Evolutionary conservation across 1,284 basidiomycete genomes (phyloP), one percentile per base, ranked within the genome.

Genomic region (Vanrija sp.): DNA sequence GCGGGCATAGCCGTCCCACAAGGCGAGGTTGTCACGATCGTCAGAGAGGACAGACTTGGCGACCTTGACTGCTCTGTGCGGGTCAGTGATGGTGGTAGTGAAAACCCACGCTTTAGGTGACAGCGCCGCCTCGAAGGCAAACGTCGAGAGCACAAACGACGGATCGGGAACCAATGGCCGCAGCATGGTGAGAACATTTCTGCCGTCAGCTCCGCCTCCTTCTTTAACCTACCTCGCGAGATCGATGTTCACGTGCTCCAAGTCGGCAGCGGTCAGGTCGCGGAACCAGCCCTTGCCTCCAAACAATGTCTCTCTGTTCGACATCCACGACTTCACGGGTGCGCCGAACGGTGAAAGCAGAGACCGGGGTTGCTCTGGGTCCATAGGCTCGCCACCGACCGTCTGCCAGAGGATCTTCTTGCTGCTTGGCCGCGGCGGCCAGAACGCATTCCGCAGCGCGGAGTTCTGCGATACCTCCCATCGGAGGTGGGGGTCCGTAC

Each of bases 1-100:
- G 26, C 85, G 83, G 8, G 89, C 91, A 75, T 95, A 92, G 3
- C 82, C 83, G 43, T 83, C 82, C 91, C 93, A 96, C 44, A 86
- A 84, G 0, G 77, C 72, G 25, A 91, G 70, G 15, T 91, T 90
- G 46, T 86, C 81, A 16, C 83, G 83, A 47, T 83, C 78, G 1
- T 67, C 70, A 0, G 87, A 83, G 15, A 96, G 81, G 18, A 91
- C 78, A 0, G 75, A 72, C 55, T 87, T 88, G 10, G 90, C 92
- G 26, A 84, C 74, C 70, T 88, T 91, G 54, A 71, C 40, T 0
- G 69, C 67, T 1, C 68, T 71, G 52, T 14, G 14, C 3, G 16
- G 9, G 54, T 51, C 26, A 61, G 43, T 25, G 39, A 43, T 28
- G 7, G 28, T 7, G 6, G 12, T 29, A 34, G 12, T 23, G 19